Percentiles rank a stretch among this genome's conserved stretches.
Conservation (phyloP, 2,329 filamentous ascomycete genomes). For the Chrysosporium keratinophilum region DNA sequence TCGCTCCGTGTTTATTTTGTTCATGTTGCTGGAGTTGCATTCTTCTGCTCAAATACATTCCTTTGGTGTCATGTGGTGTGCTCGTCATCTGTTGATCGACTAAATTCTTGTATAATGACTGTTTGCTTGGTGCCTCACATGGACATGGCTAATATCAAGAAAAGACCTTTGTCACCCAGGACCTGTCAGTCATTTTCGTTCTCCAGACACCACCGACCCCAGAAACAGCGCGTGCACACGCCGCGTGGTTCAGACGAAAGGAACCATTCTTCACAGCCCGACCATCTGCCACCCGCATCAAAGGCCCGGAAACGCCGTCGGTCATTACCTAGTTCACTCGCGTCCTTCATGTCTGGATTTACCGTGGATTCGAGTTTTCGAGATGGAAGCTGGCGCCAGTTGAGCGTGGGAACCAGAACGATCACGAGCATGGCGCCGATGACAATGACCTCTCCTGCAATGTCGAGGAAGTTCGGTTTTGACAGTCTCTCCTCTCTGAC, state of each 20-base stretch:
- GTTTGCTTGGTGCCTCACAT: too few species aligned
- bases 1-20: conserved; percentile 18
- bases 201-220: neutral
- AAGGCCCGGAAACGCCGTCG: neutral
- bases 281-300: neutral
- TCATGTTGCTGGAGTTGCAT: conserved; percentile 18
- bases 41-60: neutral
- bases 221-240: neutral
- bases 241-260: neutral
- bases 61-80: neutral
- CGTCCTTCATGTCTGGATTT: conserved; percentile 8
- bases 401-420: neutral
- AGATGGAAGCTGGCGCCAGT: conserved; percentile 1
- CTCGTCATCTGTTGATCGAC: neutral
- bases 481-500: conserved; percentile 17
- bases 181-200: neutral
- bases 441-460: neutral
- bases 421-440: conserved; percentile 15
- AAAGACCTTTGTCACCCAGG: conserved; percentile 9
- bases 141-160: conserved; percentile 6
- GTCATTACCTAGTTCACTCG: neutral
- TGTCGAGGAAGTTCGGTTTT: neutral
- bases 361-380: neutral
- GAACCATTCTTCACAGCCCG: neutral
- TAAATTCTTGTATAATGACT: too few species aligned